phyloP scores from a whole-genome alignment of 2,329 filamentous ascomycete genomes.

The Alternaria rosae region DNA sequence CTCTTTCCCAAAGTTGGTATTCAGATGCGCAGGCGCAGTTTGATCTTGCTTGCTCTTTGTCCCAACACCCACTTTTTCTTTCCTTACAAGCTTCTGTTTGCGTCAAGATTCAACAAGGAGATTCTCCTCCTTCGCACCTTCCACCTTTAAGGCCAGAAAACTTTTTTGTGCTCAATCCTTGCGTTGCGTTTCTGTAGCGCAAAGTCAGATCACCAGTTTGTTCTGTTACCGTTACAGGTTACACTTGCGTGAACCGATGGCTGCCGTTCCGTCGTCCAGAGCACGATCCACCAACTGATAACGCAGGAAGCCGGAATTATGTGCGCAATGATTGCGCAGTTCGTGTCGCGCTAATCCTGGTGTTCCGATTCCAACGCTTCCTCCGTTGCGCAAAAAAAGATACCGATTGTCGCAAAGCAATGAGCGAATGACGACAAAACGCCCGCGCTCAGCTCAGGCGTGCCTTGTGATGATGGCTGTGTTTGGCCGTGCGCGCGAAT shows the following conservation, averaged over 20 bases:
- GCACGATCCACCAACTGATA: constrained; percentile 12
- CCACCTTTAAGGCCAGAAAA: background rate
- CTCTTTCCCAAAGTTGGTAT: background rate
- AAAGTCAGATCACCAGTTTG: background rate
- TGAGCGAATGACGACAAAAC: background rate
- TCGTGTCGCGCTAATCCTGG: background rate
- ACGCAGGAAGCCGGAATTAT: constrained; percentile 6
- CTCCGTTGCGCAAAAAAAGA: background rate
- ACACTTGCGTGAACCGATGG: constrained; percentile 7
- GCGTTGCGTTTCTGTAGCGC: background rate
- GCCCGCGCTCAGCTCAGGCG: background rate
- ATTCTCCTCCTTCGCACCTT: background rate
- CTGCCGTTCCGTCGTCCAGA: background rate
- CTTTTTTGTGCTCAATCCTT: background rate
- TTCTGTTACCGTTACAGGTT: constrained; percentile 2
- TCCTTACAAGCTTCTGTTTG: background rate
- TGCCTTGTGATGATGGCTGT: background rate
- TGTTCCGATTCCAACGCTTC: background rate
- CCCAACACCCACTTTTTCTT: background rate
- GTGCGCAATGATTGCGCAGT: background rate
- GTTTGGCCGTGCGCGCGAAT: background rate
- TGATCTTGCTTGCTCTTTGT: background rate
- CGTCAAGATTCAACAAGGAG: background rate
- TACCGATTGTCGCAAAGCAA: background rate
- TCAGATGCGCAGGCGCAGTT: background rate